phyloP scores from a whole-genome alignment of 768 basidiomycete genomes.

The Suillus occidentalis region DNA sequence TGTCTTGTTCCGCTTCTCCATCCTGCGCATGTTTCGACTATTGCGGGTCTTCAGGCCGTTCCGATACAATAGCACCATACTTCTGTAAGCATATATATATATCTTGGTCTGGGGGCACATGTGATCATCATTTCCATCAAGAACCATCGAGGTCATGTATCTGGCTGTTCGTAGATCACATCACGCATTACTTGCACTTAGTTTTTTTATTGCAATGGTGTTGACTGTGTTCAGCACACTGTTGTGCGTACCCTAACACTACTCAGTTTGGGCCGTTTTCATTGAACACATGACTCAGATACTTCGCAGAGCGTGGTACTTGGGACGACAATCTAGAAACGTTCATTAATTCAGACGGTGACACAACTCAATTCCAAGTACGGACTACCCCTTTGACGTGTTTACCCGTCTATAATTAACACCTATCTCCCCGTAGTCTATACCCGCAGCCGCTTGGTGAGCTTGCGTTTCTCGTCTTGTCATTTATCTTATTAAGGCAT shows the following conservation, averaged over 20 bases:
- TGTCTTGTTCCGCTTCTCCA: slow-evolving; percentile 87
- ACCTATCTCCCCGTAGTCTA: slow-evolving; percentile 42
- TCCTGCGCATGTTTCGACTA: slow-evolving; percentile 85
- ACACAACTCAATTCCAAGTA: slow-evolving; percentile 77
- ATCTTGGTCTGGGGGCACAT: neutral
- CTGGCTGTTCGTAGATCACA: slow-evolving; percentile 82
- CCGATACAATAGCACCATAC: slow-evolving; percentile 77
- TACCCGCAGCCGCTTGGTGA: slow-evolving; percentile 78
- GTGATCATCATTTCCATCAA: slow-evolving; percentile 26
- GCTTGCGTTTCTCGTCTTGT: slow-evolving; percentile 28
- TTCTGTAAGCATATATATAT: slow-evolving; percentile 54
- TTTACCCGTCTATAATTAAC: neutral
- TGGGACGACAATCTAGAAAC: slow-evolving; percentile 82
- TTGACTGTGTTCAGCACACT: slow-evolving; percentile 87
- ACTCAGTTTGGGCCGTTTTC: neutral
- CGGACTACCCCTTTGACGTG: slow-evolving; percentile 18
- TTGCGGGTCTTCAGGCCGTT: slow-evolving; percentile 89
- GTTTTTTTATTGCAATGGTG: slow-evolving; percentile 87
- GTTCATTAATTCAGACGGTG: slow-evolving; percentile 85
- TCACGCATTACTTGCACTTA: slow-evolving; percentile 82
- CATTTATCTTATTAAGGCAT: neutral
- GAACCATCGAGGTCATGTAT: slow-evolving; percentile 92
- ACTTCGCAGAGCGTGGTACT: slow-evolving; percentile 87
- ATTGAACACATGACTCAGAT: slow-evolving; percentile 40
- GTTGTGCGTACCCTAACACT: slow-evolving; percentile 46